phyloP scores from a whole-genome alignment of 176 grass and related monocot genomes.

The Musa schizocarpa region DNA sequence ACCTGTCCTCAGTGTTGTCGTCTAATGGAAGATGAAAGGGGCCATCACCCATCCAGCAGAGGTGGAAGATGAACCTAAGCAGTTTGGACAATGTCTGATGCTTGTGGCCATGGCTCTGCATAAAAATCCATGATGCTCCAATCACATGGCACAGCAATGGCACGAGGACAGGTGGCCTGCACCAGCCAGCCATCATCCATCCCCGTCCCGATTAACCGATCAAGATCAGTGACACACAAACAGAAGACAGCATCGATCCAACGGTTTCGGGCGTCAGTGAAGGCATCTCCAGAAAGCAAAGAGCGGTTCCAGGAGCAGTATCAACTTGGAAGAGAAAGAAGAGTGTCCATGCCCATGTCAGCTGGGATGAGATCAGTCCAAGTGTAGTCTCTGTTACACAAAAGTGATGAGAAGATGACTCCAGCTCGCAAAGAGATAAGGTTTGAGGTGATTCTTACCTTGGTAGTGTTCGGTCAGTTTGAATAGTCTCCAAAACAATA shows the following conservation, averaged over 20 bases:
- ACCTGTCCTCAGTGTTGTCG: neutral
- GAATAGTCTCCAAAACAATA: neutral
- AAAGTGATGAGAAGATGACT: constrained; percentile 8
- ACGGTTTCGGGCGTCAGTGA: neutral
- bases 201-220: neutral
- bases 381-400: neutral
- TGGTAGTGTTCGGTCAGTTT: neutral
- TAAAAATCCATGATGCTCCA: neutral
- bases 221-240: neutral
- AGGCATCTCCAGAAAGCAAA: neutral
- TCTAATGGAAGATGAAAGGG: neutral
- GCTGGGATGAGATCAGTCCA: neutral
- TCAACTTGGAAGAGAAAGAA: neutral
- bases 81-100: constrained; percentile 1
- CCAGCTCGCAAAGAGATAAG: neutral
- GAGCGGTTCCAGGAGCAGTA: neutral
- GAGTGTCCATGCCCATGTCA: neutral
- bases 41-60: neutral
- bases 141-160: neutral
- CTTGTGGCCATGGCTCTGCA: neutral
- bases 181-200: neutral
- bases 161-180: neutral
- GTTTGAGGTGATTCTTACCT: neutral
- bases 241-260: constrained; percentile 2
- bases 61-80: neutral